Base-by-base conservation (phyloP, 108 stramenopile species). In the Nitzschia sp. region DNA sequence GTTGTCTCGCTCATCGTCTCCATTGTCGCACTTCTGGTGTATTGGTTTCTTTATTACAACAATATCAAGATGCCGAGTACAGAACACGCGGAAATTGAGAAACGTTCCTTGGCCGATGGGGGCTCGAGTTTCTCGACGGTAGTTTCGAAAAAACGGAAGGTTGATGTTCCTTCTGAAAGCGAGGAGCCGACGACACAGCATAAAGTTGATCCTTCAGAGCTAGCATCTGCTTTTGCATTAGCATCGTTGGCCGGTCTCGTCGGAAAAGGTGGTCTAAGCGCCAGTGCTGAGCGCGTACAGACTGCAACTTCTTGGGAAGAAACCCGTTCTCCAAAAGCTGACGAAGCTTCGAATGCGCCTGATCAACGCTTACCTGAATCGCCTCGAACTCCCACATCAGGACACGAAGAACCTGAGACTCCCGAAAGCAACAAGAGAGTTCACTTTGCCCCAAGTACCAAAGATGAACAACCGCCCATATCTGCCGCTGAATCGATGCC, bases 181-280 rank as follows among this genome's bases (percentile, higher is more conserved):
- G 23, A 16, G 1, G 60, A 44, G 0, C n/a, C 66, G 2, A 0
- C 41, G 1, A 2, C 36, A 23, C 36, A 41, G 44, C 23, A 41
- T 22, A 64, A 64, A 25, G 69, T 76, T 11, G 59, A 76, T 65
- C 58, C 68, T 33, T 62, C 62, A 0, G 77, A 78, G 27, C 28
- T 78, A 36, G 77, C 77, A 2, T 72, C 71, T 0, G 77, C 77
- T 5, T 72, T 78, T 72, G 77, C 77, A 9, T 60, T 78, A 28
- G 77, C 77, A 26, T 72, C 71, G 13, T 54, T 78, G 1, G 71
- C 77, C 3, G 59, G 41, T 15, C 23, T 66, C 2, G 53, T 29
- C 13, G 16, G 22, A 23, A 31, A 32, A 57, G 36, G 11, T 9
- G 46, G 26, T 2, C 28, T 29, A 34, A 11, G 36, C 22, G 45